A percentile compares a stretch with the other conserved stretches of the same genome.
phyloP scores from a whole-genome alignment of 257 asterid genomes.

The Solanum corneliomulleri region DNA sequence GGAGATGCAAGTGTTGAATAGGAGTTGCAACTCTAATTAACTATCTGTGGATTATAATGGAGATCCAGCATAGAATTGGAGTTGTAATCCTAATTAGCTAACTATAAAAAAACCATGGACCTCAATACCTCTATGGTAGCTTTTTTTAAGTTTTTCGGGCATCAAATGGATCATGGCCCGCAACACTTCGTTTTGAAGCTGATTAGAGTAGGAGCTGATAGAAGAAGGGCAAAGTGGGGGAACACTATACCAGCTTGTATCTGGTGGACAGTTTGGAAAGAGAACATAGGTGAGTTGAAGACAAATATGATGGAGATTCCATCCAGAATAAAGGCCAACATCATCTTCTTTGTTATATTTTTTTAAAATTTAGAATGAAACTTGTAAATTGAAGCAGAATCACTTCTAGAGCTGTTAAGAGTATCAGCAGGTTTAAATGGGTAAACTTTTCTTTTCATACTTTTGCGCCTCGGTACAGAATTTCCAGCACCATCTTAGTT shows the following conservation, averaged over 20 bases:
- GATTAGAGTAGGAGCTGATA: background rate
- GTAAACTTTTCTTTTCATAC: background rate
- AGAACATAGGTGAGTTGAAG: background rate
- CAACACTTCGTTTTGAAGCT: background rate
- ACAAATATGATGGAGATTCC: background rate
- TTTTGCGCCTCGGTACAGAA: background rate
- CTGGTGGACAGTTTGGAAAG: background rate
- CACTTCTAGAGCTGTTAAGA: background rate
- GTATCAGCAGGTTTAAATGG: background rate
- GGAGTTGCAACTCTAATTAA: background rate
- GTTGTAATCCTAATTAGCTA: background rate
- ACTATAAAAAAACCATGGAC: background rate
- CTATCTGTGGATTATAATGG: background rate
- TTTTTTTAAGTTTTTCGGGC: background rate
- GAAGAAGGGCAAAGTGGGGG: background rate
- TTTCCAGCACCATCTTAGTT: background rate
- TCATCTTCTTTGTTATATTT: background rate
- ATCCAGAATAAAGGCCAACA: background rate
- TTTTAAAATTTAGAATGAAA: background rate
- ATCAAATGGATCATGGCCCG: background rate
- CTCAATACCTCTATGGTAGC: background rate
- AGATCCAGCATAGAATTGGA: background rate
- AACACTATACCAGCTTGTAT: background rate
- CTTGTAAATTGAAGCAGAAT: background rate
- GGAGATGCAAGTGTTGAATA: background rate